Base-by-base conservation (phyloP, 495 filamentous ascomycete genomes). In the Pseudomonodictys pantanalensis region DNA sequence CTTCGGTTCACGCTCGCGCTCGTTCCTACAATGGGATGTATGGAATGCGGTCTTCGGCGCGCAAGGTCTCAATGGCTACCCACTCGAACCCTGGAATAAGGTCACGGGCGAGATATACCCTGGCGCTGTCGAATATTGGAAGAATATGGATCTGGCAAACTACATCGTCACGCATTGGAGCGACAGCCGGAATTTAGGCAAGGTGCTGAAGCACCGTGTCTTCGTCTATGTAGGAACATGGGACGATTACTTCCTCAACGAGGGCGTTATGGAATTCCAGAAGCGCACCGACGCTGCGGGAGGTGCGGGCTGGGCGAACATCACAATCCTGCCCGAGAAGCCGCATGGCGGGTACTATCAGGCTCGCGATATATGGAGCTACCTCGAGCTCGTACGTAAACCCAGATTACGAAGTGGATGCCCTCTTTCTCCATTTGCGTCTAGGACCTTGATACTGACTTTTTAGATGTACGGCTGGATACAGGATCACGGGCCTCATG, bases 11-110 rank as follows among this genome's bases (percentile, higher is more conserved):
- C 50, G 53, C 9, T 55, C 59, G 11, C 59, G 64, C 18, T 67
- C 64, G 0, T 29, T 38, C 10, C 8, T 39, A 22, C 64, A 67
- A 32, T 67, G 64, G 64, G 64, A 67, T 56, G 45, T 56, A 22
- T 67, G 64, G 64, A 59, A 67, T 29, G 46, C 64, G 11, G 64
- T 67, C n/a, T 67, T 63, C 35, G 64, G 64, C 11, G 60, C 35
- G 1, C 64, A 67, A 44, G 64, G 64, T 33, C 46, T 39, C 26
- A 67, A 67, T 44, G 50, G 50, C 15, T 67, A 67, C 42, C 64
- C 64, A 3, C 60, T 67, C 20, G 59, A 63, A 35, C 60, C 64
- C 6, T 67, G 64, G 64, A 45, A 67, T 38, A 67, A 67, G 33
- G 64, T 67, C 32, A 67, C 64, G 1, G 64, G 64, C 49, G 64